phyloP scores from a whole-genome alignment of 495 filamentous ascomycete genomes.

The Letharia columbiana region DNA sequence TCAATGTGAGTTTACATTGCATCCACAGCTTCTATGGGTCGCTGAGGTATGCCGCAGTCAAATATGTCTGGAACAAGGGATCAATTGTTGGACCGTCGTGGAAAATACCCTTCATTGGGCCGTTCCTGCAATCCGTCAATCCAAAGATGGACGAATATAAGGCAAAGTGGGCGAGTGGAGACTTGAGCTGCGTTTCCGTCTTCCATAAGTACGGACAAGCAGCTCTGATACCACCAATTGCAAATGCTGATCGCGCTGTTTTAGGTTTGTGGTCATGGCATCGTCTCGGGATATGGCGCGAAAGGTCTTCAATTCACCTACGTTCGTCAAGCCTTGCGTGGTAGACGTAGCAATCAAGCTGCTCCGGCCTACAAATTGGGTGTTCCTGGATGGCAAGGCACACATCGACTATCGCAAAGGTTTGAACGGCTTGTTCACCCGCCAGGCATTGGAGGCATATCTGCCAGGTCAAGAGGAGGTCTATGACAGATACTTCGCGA shows the following conservation, averaged over 20 bases:
- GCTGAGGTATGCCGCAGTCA: conserved; percentile 44
- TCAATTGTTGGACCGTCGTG: conserved; percentile 70
- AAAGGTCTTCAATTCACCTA: conserved; percentile 93
- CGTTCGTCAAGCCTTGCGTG: conserved; percentile 91
- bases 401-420: conserved; percentile 98
- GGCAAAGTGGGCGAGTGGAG: conserved; percentile 83
- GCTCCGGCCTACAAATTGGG: conserved; percentile 87
- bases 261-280: conserved; percentile 93
- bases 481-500: conserved; percentile 77
- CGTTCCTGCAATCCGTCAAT: conserved; percentile 85
- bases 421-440: conserved; percentile 89
- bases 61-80: conserved; percentile 79
- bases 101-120: conserved; percentile 93
- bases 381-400: conserved; percentile 90
- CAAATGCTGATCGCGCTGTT: conserved; percentile 3
- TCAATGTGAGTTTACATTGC: conserved; percentile 54
- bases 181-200: conserved; percentile 91
- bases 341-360: conserved; percentile 94
- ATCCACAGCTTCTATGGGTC: background rate
- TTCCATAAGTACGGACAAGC: conserved; percentile 85
- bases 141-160: conserved; percentile 87
- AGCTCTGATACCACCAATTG: background rate
- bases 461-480: conserved; percentile 88
- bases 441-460: conserved; percentile 77
- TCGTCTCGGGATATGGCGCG: conserved; percentile 92